Evolutionary conservation across 1,139 yeast species (phyloP), one percentile per base, ranked within the genome.

Genomic region (Yarrowia galli): DNA sequence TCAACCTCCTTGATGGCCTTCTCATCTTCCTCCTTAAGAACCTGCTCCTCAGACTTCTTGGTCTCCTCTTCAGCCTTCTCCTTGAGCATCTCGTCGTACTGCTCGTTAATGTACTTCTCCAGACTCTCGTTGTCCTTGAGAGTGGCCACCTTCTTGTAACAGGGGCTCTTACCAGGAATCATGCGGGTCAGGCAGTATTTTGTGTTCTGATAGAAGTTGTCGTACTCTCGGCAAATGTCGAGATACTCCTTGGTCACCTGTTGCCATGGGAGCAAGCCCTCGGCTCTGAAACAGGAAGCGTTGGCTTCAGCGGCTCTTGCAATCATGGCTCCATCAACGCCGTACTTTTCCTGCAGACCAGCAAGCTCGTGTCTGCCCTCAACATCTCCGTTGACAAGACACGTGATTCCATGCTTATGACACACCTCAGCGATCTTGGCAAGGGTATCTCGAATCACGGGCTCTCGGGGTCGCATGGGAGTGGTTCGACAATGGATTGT

Each of bases 401-500:
- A 85, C 13, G 90, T 83, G 3, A 95, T 89, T 6, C 86, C 85
- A 63, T 87, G 81, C n/a, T 82, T 82, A 64, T 82, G 83, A 72
- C 97, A 89, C 4, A 87, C 82, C 7, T 83, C 79, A 61, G 87
- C 87, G 25, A 95, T 86, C 54, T 83, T 84, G 2, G 84, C 83
- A 18, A 95, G 77, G 67, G 83, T 84, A 38, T 79, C 82, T 76
- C 96, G 84, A 23, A 89, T 83, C 2, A 97, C 97, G 2, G 82
- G 81, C 71, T 95, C 93, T 69, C 97, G 82, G 70, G 95, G 96
- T 74, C 98, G 83, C 98, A 95, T 95, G 25, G 84, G 87, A 53
- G 91, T 85, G 0, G 96, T 91, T 68, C 99, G 85, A 76, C 98
- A 93, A 78, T 95, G 99, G 13, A 95, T 85, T 0, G 98, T 95